phyloP scores from a whole-genome alignment of 176 grass and related monocot species.

The Alopecurus myosuroides region DNA sequence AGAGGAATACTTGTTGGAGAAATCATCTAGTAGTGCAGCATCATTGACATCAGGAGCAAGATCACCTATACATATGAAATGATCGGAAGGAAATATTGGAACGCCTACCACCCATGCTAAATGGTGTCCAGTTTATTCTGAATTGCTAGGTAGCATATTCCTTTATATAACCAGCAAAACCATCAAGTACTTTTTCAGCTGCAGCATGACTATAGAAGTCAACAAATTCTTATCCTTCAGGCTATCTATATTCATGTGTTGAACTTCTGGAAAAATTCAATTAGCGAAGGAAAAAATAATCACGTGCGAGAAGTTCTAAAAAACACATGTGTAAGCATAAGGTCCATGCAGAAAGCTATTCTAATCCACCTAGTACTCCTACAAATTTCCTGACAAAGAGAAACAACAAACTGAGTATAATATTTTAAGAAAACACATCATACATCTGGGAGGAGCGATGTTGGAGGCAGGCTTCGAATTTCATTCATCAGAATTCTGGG shows the following conservation, averaged over 20 bases:
- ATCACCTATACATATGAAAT: constrained; percentile 92
- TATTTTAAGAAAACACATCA: too few relatives aligned
- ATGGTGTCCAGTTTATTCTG: constrained; percentile 91
- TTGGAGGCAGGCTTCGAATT: too few relatives aligned
- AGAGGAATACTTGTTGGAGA: constrained; percentile 72
- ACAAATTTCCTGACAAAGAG: too few relatives aligned
- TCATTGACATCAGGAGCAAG: constrained; percentile 87
- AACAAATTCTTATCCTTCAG: constrained; percentile 88
- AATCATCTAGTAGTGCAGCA: constrained; percentile 60
- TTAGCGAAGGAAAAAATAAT: too few relatives aligned
- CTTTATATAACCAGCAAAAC: constrained; percentile 80
- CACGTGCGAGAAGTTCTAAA: too few relatives aligned
- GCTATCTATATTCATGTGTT: constrained; percentile 20
- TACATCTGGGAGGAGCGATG: too few relatives aligned
- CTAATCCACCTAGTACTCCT: too few relatives aligned
- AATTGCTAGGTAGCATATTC: constrained; percentile 79
- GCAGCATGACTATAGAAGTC: constrained; percentile 72
- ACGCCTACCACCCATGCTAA: constrained; percentile 86
- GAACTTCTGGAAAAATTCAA: too few relatives aligned
- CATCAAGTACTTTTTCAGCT: constrained; percentile 77
- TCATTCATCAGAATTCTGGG: too few relatives aligned
- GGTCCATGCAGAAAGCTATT: too few relatives aligned
- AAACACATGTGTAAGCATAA: too few relatives aligned
- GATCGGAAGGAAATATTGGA: constrained; percentile 63
- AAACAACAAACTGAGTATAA: too few relatives aligned